Base-by-base conservation (phyloP, 2,329 filamentous ascomycete genomes). In the Fusarium hostae region DNA sequence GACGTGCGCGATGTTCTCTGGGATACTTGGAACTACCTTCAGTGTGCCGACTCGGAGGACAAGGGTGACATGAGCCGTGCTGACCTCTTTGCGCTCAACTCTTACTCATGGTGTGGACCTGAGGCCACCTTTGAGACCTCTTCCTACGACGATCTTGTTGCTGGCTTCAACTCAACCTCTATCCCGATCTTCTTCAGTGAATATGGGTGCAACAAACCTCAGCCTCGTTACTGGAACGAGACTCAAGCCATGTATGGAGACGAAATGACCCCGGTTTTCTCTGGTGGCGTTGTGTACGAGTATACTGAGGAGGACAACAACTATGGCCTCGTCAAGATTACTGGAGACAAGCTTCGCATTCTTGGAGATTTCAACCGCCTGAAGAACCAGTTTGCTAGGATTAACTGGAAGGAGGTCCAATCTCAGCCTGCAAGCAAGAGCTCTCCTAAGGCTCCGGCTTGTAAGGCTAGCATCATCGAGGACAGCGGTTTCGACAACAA, bases 111-210 rank as follows among this genome's bases (percentile, higher is more conserved):
- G 86, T 93, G 92, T 75, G 88, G 87, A 58, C 75, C 78, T 32
- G 82, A 89, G 16, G 90, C 90, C 59, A 89, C 86, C 51, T 93
- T 88, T 80, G 79, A 87, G 62, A 87, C 85, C 56, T 89, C 90
- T 5, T 87, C 88, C 39, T 94, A 91, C 79, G 83, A 91, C 72
- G 82, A 84, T 22, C 84, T 94, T 39, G 89, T 92, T 51, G 79
- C 83, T 4, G 88, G 90, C 79, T 94, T 95, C 84, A 81, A 85
- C 74, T 85, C 85, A 71, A 88, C 87, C 41, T 88, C 90, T 20
- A 87, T 94, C 40, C 93, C 93, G 35, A 86, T 95, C 75, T 95
- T 95, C 86, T 95, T 93, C 85, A 93, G 91, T 71, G 93, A 96
- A 78, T 92, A 87, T 75, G 93, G 93, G 67, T 95, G 93, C 88